Evolutionary conservation across 2,329 filamentous ascomycete species (phyloP).

Genomic region (Trichoderma cornu-damae): DNA sequence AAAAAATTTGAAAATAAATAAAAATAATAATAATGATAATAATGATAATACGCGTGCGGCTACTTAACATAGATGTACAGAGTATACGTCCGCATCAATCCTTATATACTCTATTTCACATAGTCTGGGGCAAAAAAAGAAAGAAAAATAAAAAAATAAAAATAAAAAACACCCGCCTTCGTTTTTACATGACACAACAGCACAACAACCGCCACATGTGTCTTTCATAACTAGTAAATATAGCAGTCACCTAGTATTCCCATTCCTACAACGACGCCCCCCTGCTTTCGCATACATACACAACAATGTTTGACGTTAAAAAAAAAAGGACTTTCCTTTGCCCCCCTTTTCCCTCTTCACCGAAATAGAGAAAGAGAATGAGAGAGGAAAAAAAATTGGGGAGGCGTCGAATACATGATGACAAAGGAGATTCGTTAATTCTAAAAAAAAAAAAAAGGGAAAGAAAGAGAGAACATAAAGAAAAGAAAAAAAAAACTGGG

Average conservation of each 20-base stretch:
- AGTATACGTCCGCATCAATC: no score
- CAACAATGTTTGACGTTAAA: not conserved
- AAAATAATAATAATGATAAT: no score
- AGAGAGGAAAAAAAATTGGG: not conserved
- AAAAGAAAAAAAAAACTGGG: not conserved
- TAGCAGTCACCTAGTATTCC: not conserved
- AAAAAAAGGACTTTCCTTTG: not conserved
- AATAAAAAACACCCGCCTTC: no score
- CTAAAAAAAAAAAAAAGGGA: not conserved
- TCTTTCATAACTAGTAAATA: not conserved
- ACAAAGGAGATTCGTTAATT: slow-evolving; percentile 17
- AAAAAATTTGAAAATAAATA: no score
- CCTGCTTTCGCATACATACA: not conserved
- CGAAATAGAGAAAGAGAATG: not conserved
- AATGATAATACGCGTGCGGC: no score
- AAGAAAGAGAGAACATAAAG: not conserved
- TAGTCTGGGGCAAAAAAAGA: no score
- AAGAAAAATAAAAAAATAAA: no score
- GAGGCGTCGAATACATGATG: slow-evolving; percentile 1
- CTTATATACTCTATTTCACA: no score
- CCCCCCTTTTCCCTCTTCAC: not conserved
- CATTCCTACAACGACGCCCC: not conserved
- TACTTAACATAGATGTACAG: no score
- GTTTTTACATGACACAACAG: not conserved
- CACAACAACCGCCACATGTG: not conserved